Percentiles rank a stretch among this genome's conserved stretches.
Conservation (phyloP, 2,329 filamentous ascomycete species). For the Plectosphaerella plurivora region DNA sequence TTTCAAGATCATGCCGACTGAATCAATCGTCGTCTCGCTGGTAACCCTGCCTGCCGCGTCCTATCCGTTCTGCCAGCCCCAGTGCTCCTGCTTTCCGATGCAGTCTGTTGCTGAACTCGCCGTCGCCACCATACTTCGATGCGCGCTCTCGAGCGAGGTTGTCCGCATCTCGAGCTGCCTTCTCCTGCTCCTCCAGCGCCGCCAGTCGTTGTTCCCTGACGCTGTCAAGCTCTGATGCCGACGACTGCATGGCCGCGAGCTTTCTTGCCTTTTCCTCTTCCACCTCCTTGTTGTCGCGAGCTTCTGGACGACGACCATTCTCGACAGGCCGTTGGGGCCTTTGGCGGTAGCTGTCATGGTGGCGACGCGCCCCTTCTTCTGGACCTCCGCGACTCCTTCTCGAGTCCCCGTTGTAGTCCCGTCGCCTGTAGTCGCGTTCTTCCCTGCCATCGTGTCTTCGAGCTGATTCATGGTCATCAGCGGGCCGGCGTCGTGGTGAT, state of each 20-base stretch:
- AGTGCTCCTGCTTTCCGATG: slow-evolving; percentile 54
- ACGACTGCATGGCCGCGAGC: slow-evolving; percentile 69
- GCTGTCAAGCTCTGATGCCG: slow-evolving; percentile 64
- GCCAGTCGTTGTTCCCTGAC: slow-evolving; percentile 65
- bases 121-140: slow-evolving; percentile 57
- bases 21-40: slow-evolving; percentile 40
- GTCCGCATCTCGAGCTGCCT: slow-evolving; percentile 60
- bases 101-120: slow-evolving; percentile 59
- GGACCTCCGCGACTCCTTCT: slow-evolving; percentile 8
- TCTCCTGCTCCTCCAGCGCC: slow-evolving; percentile 62
- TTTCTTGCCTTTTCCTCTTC: slow-evolving; percentile 61
- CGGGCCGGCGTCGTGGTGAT: slow-evolving; percentile 9
- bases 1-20: too few species aligned
- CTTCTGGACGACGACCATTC: neutral
- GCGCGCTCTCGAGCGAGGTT: slow-evolving; percentile 56
- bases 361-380: too few species aligned
- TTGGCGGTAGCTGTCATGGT: neutral
- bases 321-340: neutral
- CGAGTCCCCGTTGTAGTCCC: slow-evolving; percentile 7
- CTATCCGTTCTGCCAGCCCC: slow-evolving; percentile 47
- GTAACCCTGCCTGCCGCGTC: slow-evolving; percentile 39
- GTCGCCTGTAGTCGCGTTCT: slow-evolving; percentile 9
- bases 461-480: slow-evolving; percentile 7
- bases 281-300: slow-evolving; percentile 18
- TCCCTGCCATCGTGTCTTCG: slow-evolving; percentile 5